Percentiles rank a stretch among this genome's conserved stretches.
These are phyloP conservation scores for Chamaecrista fasciculata DNA, from an alignment of 306 rosid species.

Conservation along the genomic window DNA sequence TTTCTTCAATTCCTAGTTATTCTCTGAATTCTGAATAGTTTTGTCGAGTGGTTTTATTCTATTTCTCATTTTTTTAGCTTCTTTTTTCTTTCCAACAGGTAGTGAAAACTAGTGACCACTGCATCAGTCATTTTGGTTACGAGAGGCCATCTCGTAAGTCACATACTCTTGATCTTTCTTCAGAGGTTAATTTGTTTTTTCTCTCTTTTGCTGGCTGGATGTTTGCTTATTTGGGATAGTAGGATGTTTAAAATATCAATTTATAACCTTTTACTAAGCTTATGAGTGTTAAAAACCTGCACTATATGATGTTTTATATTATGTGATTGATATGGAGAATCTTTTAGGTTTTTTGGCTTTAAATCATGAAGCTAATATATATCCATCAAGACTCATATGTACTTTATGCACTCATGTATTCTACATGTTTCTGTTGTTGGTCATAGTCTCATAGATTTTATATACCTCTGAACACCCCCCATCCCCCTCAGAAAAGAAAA, in stretches of 20 bases:
- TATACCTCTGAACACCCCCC: no score
- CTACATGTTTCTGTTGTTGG: not conserved
- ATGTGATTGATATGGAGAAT: not conserved
- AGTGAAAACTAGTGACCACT: slow-evolving; percentile 52
- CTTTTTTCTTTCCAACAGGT: slow-evolving; percentile 36
- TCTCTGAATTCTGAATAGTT: not conserved
- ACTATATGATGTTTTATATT: not conserved
- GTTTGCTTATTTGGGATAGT: not conserved
- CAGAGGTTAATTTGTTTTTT: not conserved
- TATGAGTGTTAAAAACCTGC: not conserved
- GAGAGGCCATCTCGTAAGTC: slow-evolving; percentile 51
- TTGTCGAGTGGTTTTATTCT: not conserved
- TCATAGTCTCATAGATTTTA: no score
- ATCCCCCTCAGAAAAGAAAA: no score
- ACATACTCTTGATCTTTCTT: not conserved
- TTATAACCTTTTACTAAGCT: not conserved
- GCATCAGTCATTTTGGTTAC: slow-evolving; percentile 55
- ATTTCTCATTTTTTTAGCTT: not conserved
- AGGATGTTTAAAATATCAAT: not conserved
- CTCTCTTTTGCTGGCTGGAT: not conserved
- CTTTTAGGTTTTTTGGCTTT: not conserved
- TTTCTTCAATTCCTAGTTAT: not conserved
- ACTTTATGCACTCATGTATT: not conserved
- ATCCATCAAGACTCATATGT: not conserved
- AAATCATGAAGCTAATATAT: not conserved